A percentile compares a stretch with the other conserved stretches of the same genome.
Conservation (phyloP, 2,329 filamentous ascomycete genomes). For the Pestalotiopsis fici region DNA sequence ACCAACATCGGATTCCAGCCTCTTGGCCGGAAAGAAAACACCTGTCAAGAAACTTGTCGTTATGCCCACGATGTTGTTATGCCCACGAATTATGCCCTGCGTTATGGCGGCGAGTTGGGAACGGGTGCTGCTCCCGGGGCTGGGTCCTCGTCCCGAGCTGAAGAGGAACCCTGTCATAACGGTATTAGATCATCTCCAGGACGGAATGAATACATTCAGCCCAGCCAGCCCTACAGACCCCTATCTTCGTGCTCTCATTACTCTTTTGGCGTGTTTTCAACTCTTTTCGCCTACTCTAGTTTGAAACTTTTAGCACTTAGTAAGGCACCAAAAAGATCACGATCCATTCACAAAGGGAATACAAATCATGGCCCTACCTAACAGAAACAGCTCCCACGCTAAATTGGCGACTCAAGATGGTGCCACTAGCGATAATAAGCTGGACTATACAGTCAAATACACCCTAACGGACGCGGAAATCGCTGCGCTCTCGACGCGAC, state of each 20-base stretch:
- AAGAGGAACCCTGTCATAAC: neutral
- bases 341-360: neutral
- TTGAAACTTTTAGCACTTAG: neutral
- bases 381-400: neutral
- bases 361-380: neutral
- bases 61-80: too few relatives aligned
- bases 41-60: too few relatives aligned
- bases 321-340: neutral
- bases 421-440: neutral
- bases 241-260: neutral
- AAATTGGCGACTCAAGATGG: neutral
- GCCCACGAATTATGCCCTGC: too few relatives aligned
- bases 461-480: constrained; percentile 12
- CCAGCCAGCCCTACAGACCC: neutral
- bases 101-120: neutral
- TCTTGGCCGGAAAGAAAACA: too few relatives aligned
- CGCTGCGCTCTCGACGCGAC: constrained; percentile 2
- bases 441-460: constrained; percentile 7
- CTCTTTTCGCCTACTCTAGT: neutral
- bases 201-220: neutral
- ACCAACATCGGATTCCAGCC: neutral
- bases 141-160: neutral
- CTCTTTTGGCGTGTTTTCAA: neutral
- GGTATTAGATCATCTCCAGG: neutral
- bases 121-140: neutral